Conservation (phyloP, 192 early-diverging fungal genomes). For the Coemansia sp. region DNA sequence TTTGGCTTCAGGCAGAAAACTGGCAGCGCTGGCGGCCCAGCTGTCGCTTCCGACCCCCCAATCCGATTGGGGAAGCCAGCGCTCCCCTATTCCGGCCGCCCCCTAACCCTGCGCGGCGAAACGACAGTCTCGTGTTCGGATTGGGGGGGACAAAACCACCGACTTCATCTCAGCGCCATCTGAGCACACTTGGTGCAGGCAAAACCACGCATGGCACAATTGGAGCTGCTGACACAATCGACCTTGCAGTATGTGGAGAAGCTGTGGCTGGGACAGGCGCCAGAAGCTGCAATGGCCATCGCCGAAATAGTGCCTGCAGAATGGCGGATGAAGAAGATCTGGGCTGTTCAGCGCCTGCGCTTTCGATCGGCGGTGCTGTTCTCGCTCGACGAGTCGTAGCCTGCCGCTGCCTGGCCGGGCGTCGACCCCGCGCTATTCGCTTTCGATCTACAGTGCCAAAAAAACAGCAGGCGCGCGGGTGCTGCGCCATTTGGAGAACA, state of each 20-base stretch:
- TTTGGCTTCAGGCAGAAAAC: neutral
- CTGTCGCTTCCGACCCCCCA: too few species aligned
- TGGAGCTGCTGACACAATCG: too few species aligned
- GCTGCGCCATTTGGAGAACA: neutral
- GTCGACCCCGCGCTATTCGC: slow-evolving; percentile 43
- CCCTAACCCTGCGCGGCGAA: neutral
- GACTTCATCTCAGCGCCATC: neutral
- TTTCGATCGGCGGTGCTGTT: slow-evolving; percentile 31
- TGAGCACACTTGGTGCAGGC: too few species aligned
- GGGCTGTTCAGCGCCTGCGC: slow-evolving; percentile 18
- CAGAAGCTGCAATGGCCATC: neutral
- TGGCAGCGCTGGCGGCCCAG: too few species aligned
- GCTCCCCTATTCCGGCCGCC: neutral
- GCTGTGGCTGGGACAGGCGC: slow-evolving; percentile 8
- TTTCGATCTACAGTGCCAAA: slow-evolving; percentile 12
- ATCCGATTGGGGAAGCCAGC: neutral
- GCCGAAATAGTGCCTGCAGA: neutral
- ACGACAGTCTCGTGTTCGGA: neutral
- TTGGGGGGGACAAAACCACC: neutral
- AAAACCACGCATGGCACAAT: too few species aligned
- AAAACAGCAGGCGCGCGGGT: neutral
- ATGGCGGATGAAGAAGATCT: neutral
- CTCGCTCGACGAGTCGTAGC: slow-evolving; percentile 51
- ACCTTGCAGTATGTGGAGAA: neutral
- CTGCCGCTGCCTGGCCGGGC: slow-evolving; percentile 26